Conservation (phyloP, 2,329 filamentous ascomycete genomes). For the Fusarium buxicola region DNA sequence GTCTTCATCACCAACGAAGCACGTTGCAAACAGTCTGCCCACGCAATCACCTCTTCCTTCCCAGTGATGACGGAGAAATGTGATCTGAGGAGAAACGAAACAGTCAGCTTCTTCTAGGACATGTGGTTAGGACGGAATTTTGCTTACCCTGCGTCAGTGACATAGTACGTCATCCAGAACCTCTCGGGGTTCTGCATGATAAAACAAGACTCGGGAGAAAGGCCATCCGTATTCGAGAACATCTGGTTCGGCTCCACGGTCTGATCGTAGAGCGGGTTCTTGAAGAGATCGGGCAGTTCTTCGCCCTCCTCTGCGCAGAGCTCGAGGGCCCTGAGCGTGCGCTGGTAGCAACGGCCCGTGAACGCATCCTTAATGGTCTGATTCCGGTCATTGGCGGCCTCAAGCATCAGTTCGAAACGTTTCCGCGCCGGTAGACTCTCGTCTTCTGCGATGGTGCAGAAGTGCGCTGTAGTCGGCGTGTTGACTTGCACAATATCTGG, state of each 20-base stretch:
- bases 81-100: constrained; percentile 2
- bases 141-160: constrained; percentile 23
- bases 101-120: not conserved
- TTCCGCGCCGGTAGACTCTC: constrained; percentile 3
- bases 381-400: constrained; percentile 20
- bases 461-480: constrained; percentile 11
- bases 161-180: constrained; percentile 33
- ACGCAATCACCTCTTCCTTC: constrained; percentile 15
- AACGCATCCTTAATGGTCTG: constrained; percentile 29
- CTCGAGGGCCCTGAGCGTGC: constrained; percentile 20
- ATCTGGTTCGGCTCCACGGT: constrained; percentile 27
- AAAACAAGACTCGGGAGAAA: constrained; percentile 31
- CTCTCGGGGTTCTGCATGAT: constrained; percentile 29
- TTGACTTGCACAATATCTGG: constrained; percentile 30
- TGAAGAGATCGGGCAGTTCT: constrained; percentile 22
- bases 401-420: constrained; percentile 17
- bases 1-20: constrained; percentile 25
- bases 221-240: constrained; percentile 27
- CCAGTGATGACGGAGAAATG: constrained; percentile 25
- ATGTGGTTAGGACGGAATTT: not conserved
- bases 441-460: constrained; percentile 25
- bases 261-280: constrained; percentile 19
- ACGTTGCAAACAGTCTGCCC: constrained; percentile 21
- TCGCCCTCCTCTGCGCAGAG: constrained; percentile 12
- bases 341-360: constrained; percentile 24